A percentile compares a stretch with the other conserved stretches of the same genome.
These are phyloP conservation scores for Avicennia marina DNA, from an alignment of 257 asterid genomes.

Conservation along the genomic window DNA sequence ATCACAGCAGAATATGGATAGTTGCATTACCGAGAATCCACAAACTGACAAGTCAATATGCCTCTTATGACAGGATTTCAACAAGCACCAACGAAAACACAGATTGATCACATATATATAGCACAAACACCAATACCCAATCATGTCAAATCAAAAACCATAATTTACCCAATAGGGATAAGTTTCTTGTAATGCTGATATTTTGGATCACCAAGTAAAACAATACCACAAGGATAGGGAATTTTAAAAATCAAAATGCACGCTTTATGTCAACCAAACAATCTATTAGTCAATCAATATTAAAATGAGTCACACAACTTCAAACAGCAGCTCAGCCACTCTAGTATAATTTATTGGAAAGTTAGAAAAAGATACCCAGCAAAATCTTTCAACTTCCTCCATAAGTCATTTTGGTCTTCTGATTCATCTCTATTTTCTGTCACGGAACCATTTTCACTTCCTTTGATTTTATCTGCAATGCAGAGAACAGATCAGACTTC, in stretches of 20 bases:
- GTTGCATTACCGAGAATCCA: too few relatives aligned
- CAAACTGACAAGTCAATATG: too few relatives aligned
- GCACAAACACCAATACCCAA: background rate
- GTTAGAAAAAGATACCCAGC: slow-evolving; percentile 55
- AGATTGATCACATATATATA: background rate
- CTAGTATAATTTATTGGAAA: background rate
- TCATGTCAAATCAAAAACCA: background rate
- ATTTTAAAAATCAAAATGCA: background rate
- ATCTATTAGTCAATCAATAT: background rate
- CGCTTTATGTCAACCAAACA: background rate
- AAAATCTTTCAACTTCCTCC: slow-evolving; percentile 72
- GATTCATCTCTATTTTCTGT: slow-evolving; percentile 41
- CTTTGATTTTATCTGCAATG: slow-evolving; percentile 46
- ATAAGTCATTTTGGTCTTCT: slow-evolving; percentile 51
- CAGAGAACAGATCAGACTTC: slow-evolving; percentile 6
- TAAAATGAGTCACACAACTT: background rate
- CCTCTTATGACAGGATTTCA: too few relatives aligned
- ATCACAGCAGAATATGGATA: too few relatives aligned
- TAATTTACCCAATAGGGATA: background rate
- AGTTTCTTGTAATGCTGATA: background rate
- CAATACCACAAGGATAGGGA: background rate
- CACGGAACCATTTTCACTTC: slow-evolving; percentile 34
- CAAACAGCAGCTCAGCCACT: background rate
- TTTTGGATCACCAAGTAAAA: slow-evolving; percentile 7
- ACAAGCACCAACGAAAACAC: too few relatives aligned